Evolutionary conservation across 2,329 filamentous ascomycete genomes (phyloP), one percentile per base, ranked within the genome.

Genomic region (Dothideomycetes sp.): DNA sequence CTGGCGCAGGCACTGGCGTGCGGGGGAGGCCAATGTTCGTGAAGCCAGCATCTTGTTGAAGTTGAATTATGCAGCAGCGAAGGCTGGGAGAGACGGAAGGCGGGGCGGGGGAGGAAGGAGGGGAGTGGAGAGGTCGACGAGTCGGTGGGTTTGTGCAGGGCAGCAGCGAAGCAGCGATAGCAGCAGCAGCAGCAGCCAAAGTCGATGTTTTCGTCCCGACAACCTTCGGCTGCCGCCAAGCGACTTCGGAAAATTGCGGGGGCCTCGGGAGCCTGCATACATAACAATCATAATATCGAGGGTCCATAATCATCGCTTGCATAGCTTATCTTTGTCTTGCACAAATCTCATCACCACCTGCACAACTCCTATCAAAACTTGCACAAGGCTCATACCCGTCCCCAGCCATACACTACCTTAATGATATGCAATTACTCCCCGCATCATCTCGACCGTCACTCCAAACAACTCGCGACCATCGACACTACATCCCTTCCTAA

Each of bases 1-100:
- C 58, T 76, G 74, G 64, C 81, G 80, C 65, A 88, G 69, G 74
- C 78, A 84, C 71, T 93, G 84, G 65, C 84, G 77, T 65, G 78
- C 76, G 59, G 84, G 81, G 58, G 76, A 76, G 64, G 80, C 78
- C 64, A 88, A 76, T 57, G 80, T 78, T 69, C 86, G 82, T 63
- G 83, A 71, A 67, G 83, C 80, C 68, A 94, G 73, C 87, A 94
- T 94, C 60, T 62, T 82, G 73, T 65, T 53, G 29, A 17, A 11
- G 12, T 13, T 35, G 31, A 24, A 13, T 10, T 29, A 19, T 11
- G 30, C 12, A 32, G 30, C 30, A 32, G 30, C 30, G 27, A 20
- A 33, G 16, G 30, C 27, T 7, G 31, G 20, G 39, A 31, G 38
- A 45, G 12, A 27, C 33, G 17, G 43, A 34, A 25, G 29, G 16